Conservation (phyloP, 2,329 filamentous ascomycete species). For the Ambrosiella beaveri region DNA sequence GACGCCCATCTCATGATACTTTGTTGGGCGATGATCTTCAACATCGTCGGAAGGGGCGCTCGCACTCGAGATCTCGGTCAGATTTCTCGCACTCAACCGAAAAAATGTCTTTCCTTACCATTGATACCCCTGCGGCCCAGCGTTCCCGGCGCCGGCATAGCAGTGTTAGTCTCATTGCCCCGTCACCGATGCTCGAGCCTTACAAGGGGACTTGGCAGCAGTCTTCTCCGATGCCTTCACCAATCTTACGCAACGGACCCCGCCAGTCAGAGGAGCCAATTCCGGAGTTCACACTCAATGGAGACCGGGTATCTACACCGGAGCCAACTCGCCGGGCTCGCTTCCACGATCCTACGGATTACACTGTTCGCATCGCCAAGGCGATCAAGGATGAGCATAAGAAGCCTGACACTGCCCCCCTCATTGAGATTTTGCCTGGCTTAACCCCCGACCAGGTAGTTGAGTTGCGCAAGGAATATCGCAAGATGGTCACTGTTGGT, state of each 20-base stretch:
- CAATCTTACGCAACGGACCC: conserved; percentile 30
- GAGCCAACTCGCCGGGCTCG: conserved; percentile 36
- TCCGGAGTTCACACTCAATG: conserved; percentile 28
- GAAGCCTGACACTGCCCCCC: conserved; percentile 47
- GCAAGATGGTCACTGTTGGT: conserved; percentile 69
- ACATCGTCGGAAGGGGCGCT: neutral
- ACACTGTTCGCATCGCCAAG: conserved; percentile 58
- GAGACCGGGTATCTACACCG: neutral
- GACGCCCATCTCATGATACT: neutral
- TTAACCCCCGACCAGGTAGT: conserved; percentile 79
- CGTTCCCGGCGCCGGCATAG: conserved; percentile 20
- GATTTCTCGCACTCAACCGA: conserved; percentile 25
- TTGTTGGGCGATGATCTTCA: conserved; percentile 7
- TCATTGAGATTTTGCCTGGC: conserved; percentile 70
- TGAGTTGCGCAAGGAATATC: conserved; percentile 76
- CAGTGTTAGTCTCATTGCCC: conserved; percentile 28
- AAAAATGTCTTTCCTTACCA: conserved; percentile 35
- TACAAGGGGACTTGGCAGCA: conserved; percentile 91
- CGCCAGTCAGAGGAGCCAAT: conserved; percentile 11
- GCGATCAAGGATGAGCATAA: conserved; percentile 51
- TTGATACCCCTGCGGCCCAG: conserved; percentile 23
- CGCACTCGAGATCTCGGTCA: conserved; percentile 10
- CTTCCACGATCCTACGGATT: conserved; percentile 72
- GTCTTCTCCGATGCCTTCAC: conserved; percentile 85
- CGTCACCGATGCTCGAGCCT: conserved; percentile 74